Base-by-base conservation (phyloP, 352 stramenopile species). In the Pythium brassicae region DNA sequence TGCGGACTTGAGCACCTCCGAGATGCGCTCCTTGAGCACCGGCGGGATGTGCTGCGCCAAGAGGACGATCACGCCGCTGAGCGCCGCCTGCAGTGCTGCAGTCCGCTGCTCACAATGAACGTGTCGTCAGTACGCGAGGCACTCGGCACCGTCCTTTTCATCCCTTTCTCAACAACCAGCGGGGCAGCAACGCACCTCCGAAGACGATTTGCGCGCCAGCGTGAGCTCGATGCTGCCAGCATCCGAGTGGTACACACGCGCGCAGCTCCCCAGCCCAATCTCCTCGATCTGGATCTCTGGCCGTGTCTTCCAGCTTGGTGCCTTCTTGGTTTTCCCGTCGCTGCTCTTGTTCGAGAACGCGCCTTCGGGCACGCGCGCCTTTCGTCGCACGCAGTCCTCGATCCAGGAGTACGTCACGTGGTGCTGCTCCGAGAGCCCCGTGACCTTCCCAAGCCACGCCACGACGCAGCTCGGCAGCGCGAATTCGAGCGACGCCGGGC, bases 401-500 rank as follows among this genome's bases (percentile, higher is more conserved):
- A 95, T 83, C 85, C 85, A 95, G 27, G 59, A 74, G 62, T 87
- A 89, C 45, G 72, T 90, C 34, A 95, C 71, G 51, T 84, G 70
- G 35, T 86, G 61, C 40, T 87, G 82, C 60, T 66, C 69, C 3
- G 65, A 48, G n/a, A 93, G 52, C 1, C 76, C 69, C 3, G 81
- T 72, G 6, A 42, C 53, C 32, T 83, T 69, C 20, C 78, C 74
- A 19, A 92, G 57, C 29, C 72, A 85, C 12, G 76, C 76, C 19
- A 86, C 65, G 11, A 89, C 40, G 50, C 76, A 88, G 44, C 69
- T 83, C 19, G 83, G 71, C 35, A 92, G 44, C 9, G 68, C 61
- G 57, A 78, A 88, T 48, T 78, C 67, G 7, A 71, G 52, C 27
- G 60, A 72, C 37, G 53, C 43, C 0, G 71, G 50, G 11, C 71